Conservation (phyloP, 2,329 filamentous ascomycete species). For the Paraphoma sp. region DNA sequence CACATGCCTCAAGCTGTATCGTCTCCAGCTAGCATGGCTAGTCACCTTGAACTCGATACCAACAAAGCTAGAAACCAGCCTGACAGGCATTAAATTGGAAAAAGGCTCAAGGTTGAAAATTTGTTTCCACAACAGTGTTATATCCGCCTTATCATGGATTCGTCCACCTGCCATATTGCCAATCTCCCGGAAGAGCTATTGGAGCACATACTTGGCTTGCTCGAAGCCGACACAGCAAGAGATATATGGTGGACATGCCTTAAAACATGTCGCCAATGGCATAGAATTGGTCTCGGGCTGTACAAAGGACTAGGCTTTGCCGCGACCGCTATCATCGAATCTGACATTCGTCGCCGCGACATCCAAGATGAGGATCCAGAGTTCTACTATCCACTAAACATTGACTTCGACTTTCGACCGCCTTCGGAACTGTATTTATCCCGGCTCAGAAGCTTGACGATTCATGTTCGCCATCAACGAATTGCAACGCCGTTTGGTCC, state of each 20-base stretch:
- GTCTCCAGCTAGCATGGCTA: not conserved
- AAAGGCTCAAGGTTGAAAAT: not conserved
- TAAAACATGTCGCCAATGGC: conserved; percentile 15
- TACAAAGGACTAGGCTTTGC: conserved; percentile 12
- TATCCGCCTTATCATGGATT: not conserved
- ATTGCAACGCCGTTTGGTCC: conserved; percentile 2
- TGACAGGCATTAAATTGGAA: not conserved
- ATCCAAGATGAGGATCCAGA: conserved; percentile 3
- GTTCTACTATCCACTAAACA: not conserved
- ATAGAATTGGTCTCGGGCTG: conserved; percentile 14
- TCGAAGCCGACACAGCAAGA: not conserved
- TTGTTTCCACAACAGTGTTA: too few relatives aligned
- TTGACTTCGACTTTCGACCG: not conserved
- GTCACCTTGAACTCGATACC: too few relatives aligned
- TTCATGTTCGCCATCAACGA: conserved; percentile 14
- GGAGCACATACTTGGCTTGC: not conserved
- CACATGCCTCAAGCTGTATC: not conserved
- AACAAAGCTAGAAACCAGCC: not conserved
- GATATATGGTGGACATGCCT: conserved; percentile 8
- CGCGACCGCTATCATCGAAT: conserved; percentile 12
- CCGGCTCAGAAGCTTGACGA: conserved; percentile 14
- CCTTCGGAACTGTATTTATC: conserved; percentile 15
- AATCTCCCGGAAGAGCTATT: not conserved
- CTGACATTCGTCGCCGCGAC: conserved; percentile 7
- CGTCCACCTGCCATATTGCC: not conserved